phyloP scores from a whole-genome alignment of 345 rosid genomes.

The Alliaria petiolata region DNA sequence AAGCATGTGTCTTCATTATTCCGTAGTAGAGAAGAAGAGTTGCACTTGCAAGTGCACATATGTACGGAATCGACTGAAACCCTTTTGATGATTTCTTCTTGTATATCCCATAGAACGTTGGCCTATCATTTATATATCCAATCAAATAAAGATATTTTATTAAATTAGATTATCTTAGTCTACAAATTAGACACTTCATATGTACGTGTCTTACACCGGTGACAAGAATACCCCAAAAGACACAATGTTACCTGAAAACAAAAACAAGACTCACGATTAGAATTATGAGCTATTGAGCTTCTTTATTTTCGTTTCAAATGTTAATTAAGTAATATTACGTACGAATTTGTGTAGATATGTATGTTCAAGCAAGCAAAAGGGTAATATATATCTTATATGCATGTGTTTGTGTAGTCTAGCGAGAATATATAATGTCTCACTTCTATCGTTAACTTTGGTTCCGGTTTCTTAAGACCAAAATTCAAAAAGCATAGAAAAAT shows the following conservation, averaged over 20 bases:
- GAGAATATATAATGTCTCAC: neutral
- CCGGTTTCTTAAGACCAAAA: neutral
- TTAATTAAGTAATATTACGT: neutral
- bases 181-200: neutral
- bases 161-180: neutral
- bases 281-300: neutral
- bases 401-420: neutral
- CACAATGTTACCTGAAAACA: conserved; percentile 58
- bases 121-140: conserved; percentile 37
- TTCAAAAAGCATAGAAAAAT: neutral
- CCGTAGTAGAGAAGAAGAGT: conserved; percentile 67
- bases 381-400: neutral
- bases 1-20: conserved; percentile 41
- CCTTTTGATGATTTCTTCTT: conserved; percentile 71
- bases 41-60: conserved; percentile 60
- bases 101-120: conserved; percentile 55
- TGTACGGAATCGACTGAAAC: conserved; percentile 67
- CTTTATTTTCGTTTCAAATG: neutral
- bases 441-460: neutral
- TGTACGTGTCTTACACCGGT: conserved; percentile 57
- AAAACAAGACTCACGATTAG: neutral
- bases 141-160: neutral
- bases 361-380: neutral
- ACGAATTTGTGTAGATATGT: neutral
- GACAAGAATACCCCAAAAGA: conserved; percentile 69